A percentile compares a stretch with the other conserved stretches of the same genome.
Evolutionary conservation across 768 basidiomycete genomes (phyloP).

Genomic region (Agrocybe pediades): DNA sequence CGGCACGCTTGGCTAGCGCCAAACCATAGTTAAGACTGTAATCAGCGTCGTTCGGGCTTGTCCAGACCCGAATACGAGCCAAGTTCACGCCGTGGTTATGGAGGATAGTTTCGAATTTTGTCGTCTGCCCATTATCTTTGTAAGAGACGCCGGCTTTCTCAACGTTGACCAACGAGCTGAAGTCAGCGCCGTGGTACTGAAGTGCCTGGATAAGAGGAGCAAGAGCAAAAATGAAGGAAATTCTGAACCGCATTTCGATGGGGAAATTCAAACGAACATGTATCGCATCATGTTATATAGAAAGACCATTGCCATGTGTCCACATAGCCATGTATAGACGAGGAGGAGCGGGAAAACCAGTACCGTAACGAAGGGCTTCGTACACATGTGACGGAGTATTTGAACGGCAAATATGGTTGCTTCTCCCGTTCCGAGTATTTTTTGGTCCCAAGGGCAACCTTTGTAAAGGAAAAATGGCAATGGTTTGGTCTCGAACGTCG

Average conservation of each 20-base stretch:
- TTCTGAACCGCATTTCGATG: constrained; percentile 25
- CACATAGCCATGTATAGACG: background rate
- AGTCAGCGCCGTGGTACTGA: constrained; percentile 55
- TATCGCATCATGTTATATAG: background rate
- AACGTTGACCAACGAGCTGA: constrained; percentile 53
- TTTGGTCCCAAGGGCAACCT: background rate
- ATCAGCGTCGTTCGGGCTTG: constrained; percentile 48
- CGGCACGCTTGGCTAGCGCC: constrained; percentile 53
- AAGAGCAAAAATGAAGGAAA: constrained; percentile 17
- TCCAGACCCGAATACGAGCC: constrained; percentile 65
- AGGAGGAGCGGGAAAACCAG: background rate
- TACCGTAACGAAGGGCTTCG: background rate
- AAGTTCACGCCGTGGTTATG: constrained; percentile 55
- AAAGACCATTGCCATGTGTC: background rate
- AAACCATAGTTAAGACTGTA: constrained; percentile 57
- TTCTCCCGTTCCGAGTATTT: background rate
- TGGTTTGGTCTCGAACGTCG: no score
- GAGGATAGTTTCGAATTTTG: constrained; percentile 54
- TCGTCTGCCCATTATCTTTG: constrained; percentile 38
- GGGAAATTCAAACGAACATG: background rate
- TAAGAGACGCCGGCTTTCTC: constrained; percentile 50
- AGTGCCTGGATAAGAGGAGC: constrained; percentile 33
- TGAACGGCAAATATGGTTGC: background rate
- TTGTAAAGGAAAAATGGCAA: background rate
- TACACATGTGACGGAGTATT: background rate